phyloP scores from a whole-genome alignment of 1,139 yeast genomes.

The Diutina scorzettiae region DNA sequence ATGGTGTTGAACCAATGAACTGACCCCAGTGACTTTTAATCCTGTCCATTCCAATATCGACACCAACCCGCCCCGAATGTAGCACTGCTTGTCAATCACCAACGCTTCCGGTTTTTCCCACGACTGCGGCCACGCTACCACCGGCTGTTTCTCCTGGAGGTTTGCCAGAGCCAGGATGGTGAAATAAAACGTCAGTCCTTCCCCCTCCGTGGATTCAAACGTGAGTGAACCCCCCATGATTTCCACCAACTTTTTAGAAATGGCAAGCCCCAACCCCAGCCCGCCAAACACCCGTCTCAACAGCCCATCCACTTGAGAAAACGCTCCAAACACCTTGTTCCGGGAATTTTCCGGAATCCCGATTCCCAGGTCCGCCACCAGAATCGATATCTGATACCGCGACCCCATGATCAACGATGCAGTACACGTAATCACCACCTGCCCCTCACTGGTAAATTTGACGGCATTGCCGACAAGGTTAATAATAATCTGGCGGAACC shows the following conservation, averaged over 20 bases:
- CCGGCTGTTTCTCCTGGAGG: slow-evolving; percentile 7
- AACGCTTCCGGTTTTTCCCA: slow-evolving; percentile 14
- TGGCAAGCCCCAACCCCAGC: slow-evolving; percentile 48
- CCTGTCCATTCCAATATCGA: slow-evolving; percentile 14
- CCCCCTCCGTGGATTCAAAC: slow-evolving; percentile 39
- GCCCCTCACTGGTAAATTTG: slow-evolving; percentile 40
- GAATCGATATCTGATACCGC: slow-evolving; percentile 30
- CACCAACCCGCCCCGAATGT: slow-evolving; percentile 22
- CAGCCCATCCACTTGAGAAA: slow-evolving; percentile 52
- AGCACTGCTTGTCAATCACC: slow-evolving; percentile 22
- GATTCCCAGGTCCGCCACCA: slow-evolving; percentile 48
- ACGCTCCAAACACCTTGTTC: slow-evolving; percentile 43
- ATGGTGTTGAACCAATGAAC: not conserved
- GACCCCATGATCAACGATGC: slow-evolving; percentile 19
- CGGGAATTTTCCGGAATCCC: slow-evolving; percentile 42
- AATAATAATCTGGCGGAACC: slow-evolving; percentile 42
- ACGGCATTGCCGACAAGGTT: slow-evolving; percentile 48
- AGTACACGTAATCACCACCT: slow-evolving; percentile 28
- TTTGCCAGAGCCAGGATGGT: slow-evolving; percentile 12
- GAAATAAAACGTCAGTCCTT: slow-evolving; percentile 41
- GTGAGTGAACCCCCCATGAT: slow-evolving; percentile 46
- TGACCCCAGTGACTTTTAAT: not conserved
- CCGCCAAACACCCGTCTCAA: slow-evolving; percentile 48
- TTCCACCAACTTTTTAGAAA: slow-evolving; percentile 45
- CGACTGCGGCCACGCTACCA: not conserved